Conservation (phyloP, 73 alveolate species). For the Halteria grandinella region DNA sequence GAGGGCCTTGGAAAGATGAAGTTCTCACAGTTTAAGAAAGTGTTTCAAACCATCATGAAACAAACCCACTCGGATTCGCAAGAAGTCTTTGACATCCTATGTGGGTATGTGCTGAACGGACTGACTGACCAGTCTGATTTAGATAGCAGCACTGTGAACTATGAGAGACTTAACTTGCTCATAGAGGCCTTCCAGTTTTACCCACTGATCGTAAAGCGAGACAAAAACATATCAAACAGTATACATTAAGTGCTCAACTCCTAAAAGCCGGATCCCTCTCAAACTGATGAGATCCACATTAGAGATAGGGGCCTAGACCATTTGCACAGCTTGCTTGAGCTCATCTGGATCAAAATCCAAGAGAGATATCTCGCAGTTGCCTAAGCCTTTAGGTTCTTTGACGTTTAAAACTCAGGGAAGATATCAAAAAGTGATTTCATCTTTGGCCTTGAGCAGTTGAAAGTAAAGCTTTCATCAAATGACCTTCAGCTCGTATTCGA, state of each 20-base stretch:
- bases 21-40: not conserved
- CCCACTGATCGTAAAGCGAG: conserved; percentile 52
- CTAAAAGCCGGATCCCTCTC: not conserved
- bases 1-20: conserved; percentile 20
- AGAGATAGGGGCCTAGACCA: not conserved
- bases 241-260: conserved; percentile 24
- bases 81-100: conserved; percentile 1
- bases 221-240: conserved; percentile 36
- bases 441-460: conserved; percentile 43
- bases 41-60: conserved; percentile 15
- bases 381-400: conserved; percentile 61
- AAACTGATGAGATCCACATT: not conserved
- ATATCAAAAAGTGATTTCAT: conserved; percentile 51
- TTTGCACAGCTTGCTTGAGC: conserved; percentile 48
- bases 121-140: not conserved
- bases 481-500: conserved; percentile 42
- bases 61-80: not conserved
- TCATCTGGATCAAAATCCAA: conserved; percentile 43
- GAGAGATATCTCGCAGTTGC: conserved; percentile 57
- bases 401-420: conserved; percentile 44
- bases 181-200: conserved; percentile 44
- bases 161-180: conserved; percentile 14
- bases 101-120: not conserved
- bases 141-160: too few species aligned
- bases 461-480: conserved; percentile 17